phyloP scores from a whole-genome alignment of 106 monocot genomes.

The Allium sativum region DNA sequence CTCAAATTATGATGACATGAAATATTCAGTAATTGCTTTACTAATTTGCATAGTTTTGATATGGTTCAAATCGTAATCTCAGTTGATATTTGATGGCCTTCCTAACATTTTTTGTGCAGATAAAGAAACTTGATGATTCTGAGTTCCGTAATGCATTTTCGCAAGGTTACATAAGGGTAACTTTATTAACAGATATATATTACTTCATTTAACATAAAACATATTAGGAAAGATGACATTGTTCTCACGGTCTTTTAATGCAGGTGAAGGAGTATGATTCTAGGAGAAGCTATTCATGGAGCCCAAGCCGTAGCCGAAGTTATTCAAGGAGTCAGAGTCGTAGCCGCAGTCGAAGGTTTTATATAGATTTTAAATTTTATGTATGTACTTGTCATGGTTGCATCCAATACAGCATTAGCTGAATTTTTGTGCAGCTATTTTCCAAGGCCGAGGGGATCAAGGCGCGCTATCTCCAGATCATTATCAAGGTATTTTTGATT shows the following conservation, averaged over 20 bases:
- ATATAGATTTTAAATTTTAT: not conserved
- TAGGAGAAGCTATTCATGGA: conserved; percentile 14
- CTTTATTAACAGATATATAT: not conserved
- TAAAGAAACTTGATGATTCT: conserved; percentile 83
- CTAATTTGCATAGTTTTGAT: not conserved
- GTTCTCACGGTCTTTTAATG: not conserved
- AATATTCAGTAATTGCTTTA: conserved; percentile 58
- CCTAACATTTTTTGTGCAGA: conserved; percentile 24
- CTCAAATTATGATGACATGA: conserved; percentile 94
- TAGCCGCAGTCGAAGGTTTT: conserved; percentile 14
- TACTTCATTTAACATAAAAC: not conserved
- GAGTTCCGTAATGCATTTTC: conserved; percentile 85
- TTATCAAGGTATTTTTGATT: no score
- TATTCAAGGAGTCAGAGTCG: not conserved
- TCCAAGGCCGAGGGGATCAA: conserved; percentile 7
- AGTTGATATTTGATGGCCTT: not conserved
- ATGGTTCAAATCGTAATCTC: not conserved
- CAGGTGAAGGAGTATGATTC: conserved; percentile 18
- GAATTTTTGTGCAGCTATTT: conserved; percentile 4
- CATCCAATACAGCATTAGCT: not conserved
- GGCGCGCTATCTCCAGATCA: conserved; percentile 6
- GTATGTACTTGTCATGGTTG: not conserved
- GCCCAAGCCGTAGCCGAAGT: conserved; percentile 8
- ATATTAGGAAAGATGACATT: not conserved
- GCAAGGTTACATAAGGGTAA: conserved; percentile 63